phyloP scores from a whole-genome alignment of 2,329 filamentous ascomycete species.

The Nannizzia gypsea region DNA sequence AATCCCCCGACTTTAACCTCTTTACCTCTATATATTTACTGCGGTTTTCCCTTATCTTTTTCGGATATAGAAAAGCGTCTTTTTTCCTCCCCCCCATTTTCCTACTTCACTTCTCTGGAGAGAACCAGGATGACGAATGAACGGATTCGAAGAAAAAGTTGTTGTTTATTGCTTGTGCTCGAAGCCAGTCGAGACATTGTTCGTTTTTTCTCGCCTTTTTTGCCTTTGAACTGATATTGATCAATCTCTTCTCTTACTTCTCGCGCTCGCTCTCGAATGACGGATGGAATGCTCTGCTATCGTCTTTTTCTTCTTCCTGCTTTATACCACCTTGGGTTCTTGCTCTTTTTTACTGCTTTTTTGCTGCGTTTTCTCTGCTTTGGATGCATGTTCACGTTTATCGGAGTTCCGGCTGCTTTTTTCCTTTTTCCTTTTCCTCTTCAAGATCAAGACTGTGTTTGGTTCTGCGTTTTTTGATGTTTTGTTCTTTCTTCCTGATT shows the following conservation, averaged over 20 bases:
- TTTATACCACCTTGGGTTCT: background rate
- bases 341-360: background rate
- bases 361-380: background rate
- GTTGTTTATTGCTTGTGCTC: background rate
- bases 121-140: background rate
- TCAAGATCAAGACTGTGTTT: background rate
- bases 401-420: background rate
- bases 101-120: background rate
- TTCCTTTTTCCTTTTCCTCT: background rate
- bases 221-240: background rate
- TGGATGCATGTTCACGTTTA: background rate
- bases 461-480: too few relatives aligned
- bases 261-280: background rate
- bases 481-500: too few relatives aligned
- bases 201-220: too few relatives aligned
- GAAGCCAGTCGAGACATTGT: background rate
- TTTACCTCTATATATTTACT: background rate
- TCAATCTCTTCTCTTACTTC: background rate
- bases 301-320: background rate
- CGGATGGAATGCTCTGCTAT: background rate
- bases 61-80: conserved; percentile 2
- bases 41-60: conserved; percentile 1
- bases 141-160: background rate
- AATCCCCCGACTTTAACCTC: too few relatives aligned
- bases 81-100: background rate